Percentiles rank a stretch among this genome's conserved stretches.
Evolutionary conservation across 306 rosid species (phyloP).

Genomic region (Prunus dulcis): DNA sequence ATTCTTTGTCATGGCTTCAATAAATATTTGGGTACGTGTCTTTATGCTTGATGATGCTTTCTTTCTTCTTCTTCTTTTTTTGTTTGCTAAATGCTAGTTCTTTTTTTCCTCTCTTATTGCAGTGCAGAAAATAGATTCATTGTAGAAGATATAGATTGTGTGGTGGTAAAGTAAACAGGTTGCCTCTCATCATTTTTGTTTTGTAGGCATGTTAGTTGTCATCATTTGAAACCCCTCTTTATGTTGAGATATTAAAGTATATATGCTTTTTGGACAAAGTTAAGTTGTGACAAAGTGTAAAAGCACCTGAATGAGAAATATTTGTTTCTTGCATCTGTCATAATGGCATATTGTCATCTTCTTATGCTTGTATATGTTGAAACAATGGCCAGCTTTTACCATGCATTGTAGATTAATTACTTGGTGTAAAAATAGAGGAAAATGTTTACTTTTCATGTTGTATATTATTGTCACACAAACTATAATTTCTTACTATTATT

Average conservation of each 20-base stretch:
- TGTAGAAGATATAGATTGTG: background rate
- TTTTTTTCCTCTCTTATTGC: background rate
- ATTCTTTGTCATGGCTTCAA: too few relatives aligned
- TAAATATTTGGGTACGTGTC: background rate
- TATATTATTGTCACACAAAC: background rate
- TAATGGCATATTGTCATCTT: background rate
- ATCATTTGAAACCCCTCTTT: conserved; percentile 5
- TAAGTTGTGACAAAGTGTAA: background rate
- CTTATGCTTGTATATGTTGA: background rate
- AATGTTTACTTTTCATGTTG: background rate
- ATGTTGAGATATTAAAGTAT: background rate
- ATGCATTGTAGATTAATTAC: background rate
- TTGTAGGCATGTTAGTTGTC: background rate
- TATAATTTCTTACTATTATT: background rate
- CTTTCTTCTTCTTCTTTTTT: background rate
- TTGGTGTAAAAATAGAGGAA: background rate
- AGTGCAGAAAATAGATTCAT: background rate
- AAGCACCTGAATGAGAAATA: background rate
- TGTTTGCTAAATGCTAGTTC: background rate
- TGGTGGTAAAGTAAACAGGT: background rate
- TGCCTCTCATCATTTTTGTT: background rate
- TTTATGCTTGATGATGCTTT: background rate
- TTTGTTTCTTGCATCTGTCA: background rate
- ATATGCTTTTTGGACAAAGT: background rate
- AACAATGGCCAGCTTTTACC: background rate